Percentiles rank a stretch among this genome's conserved stretches.
Conservation (phyloP, 768 basidiomycete genomes). For the Naematelia encephala region DNA sequence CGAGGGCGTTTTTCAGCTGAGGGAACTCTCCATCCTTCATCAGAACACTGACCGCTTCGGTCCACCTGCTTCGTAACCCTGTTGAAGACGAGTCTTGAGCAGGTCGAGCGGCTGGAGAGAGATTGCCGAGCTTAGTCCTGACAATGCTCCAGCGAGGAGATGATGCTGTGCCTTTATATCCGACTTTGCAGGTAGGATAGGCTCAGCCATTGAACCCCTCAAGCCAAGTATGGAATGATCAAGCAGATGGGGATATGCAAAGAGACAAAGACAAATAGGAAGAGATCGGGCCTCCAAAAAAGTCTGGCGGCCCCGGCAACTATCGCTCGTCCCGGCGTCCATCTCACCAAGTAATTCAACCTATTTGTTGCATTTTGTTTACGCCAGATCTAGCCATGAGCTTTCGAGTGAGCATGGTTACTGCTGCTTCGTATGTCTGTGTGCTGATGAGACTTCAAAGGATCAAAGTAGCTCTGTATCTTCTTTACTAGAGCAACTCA, state of each 20-base stretch:
- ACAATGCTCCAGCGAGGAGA: constrained; percentile 44
- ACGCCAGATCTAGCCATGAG: neutral
- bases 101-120: constrained; percentile 62
- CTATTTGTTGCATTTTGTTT: neutral
- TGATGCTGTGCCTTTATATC: constrained; percentile 37
- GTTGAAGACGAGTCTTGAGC: constrained; percentile 86
- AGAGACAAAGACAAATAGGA: neutral
- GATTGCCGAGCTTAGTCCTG: constrained; percentile 47
- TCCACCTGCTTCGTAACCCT: constrained; percentile 56
- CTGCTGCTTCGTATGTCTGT: too few species aligned
- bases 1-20: too few species aligned
- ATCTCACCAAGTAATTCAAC: too few species aligned
- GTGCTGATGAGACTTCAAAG: neutral
- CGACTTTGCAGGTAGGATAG: neutral
- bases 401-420: neutral
- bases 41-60: constrained; percentile 21
- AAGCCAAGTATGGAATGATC: neutral
- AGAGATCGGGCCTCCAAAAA: neutral
- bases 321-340: too few species aligned
- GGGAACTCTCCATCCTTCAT: neutral
- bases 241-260: neutral
- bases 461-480: neutral
- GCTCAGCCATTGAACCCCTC: neutral
- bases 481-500: neutral
- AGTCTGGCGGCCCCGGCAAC: neutral